Percentiles rank a stretch among this genome's conserved stretches.
Conservation (phyloP, 2,329 filamentous ascomycete species). For the Whalleya microplaca region DNA sequence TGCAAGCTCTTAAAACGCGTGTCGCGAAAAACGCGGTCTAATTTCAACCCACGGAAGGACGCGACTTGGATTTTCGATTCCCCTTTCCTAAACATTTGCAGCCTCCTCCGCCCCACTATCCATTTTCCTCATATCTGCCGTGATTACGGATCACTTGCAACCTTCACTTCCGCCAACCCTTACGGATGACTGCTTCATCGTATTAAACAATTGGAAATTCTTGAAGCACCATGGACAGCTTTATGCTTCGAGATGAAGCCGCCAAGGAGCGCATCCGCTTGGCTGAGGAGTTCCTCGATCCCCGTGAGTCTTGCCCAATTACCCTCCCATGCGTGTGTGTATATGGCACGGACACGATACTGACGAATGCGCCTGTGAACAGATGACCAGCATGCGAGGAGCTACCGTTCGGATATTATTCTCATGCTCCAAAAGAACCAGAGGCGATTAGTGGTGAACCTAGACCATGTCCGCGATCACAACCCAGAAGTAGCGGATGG, state of each 20-base stretch:
- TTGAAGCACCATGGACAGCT: slow-evolving; percentile 64
- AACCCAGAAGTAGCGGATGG: slow-evolving; percentile 78
- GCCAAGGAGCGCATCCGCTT: slow-evolving; percentile 81
- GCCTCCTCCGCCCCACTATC: slow-evolving; percentile 2
- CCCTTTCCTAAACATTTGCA: slow-evolving; percentile 8
- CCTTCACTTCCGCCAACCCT: not conserved
- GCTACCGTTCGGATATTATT: slow-evolving; percentile 89
- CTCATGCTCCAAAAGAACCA: slow-evolving; percentile 72
- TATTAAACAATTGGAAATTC: slow-evolving; percentile 3
- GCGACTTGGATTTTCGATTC: slow-evolving; percentile 23
- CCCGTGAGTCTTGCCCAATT: slow-evolving; percentile 61
- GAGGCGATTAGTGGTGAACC: slow-evolving; percentile 69
- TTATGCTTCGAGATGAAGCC: slow-evolving; percentile 82
- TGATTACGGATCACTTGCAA: slow-evolving; percentile 1
- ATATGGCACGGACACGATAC: slow-evolving; percentile 3
- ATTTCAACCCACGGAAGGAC: not conserved
- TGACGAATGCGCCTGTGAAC: slow-evolving; percentile 2
- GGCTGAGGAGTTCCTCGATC: slow-evolving; percentile 92
- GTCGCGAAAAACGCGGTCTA: slow-evolving; percentile 22
- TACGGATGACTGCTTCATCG: not conserved
- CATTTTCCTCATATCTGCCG: not conserved
- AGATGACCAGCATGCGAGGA: slow-evolving; percentile 62
- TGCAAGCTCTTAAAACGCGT: slow-evolving; percentile 27
- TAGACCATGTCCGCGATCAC: slow-evolving; percentile 91
- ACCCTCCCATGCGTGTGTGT: too few species aligned